Evolutionary conservation across 192 early-diverging fungal species (phyloP).

Genomic region (Coemansia sp.): DNA sequence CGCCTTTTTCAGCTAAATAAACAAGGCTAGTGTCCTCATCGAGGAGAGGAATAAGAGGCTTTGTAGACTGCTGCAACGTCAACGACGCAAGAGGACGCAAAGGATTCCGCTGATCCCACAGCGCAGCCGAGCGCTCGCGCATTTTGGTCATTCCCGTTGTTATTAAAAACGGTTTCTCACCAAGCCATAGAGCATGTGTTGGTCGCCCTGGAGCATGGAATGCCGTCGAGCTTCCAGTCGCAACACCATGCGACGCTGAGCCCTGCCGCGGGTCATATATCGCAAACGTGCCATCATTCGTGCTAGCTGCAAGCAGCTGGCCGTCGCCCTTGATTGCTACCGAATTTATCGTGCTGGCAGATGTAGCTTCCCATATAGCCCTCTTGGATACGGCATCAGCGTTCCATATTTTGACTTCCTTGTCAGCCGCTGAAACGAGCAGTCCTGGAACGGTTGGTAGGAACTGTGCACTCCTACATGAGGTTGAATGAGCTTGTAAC

Average conservation of each 20-base stretch:
- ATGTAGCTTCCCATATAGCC: constrained; percentile 19
- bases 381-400: constrained; percentile 1
- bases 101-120: constrained; percentile 77
- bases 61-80: constrained; percentile 68
- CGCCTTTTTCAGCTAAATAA: constrained; percentile 71
- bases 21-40: constrained; percentile 80
- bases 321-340: constrained; percentile 37
- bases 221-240: constrained; percentile 18
- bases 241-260: not conserved
- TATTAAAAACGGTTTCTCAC: constrained; percentile 62
- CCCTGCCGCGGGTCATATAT: constrained; percentile 34
- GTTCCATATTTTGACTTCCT: constrained; percentile 40
- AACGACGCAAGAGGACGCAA: constrained; percentile 59
- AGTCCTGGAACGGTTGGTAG: constrained; percentile 43
- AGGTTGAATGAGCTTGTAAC: constrained; percentile 16
- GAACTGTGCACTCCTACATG: constrained; percentile 32
- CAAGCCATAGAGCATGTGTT: constrained; percentile 67
- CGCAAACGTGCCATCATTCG: constrained; percentile 19
- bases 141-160: constrained; percentile 74
- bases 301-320: constrained; percentile 32
- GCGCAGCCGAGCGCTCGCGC: constrained; percentile 65
- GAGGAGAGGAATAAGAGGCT: constrained; percentile 70
- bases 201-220: constrained; percentile 43
- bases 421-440: constrained; percentile 21
- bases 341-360: constrained; percentile 23